Base-by-base conservation (phyloP, 2,329 filamentous ascomycete species). In the Diplodia mutila region DNA sequence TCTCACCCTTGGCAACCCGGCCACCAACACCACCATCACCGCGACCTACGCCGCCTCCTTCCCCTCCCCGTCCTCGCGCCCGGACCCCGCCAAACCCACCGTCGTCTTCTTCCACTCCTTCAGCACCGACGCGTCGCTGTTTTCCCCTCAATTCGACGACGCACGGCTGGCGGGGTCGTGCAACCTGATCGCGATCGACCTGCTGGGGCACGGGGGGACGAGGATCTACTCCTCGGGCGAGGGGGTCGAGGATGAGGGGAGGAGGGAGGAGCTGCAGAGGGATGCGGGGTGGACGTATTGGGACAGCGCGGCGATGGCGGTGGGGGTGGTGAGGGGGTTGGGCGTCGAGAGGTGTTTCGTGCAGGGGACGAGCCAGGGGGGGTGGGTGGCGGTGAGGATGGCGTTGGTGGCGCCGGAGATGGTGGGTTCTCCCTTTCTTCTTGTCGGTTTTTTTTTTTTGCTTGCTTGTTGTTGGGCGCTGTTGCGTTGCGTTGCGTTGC, bases 131-230 rank as follows among this genome's bases (percentile, higher is more conserved):
- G 78, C 80, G 0, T 79, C 83, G 4, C 78, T 86, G 0, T 84
- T 81, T 72, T 70, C 71, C 1, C 67, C 72, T 12, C 81, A 83
- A 67, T 83, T 79, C 67, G 70, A 73, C n/a, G 77, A 80, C 63
- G 52, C 71, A 14, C 65, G 72, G 3, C 70, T 84, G 11, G 78
- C 75, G 0, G 73, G 75, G 4, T 71, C 72, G 2, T 78, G 83
- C 74, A 86, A 86, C 68, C 75, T 86, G 7, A 69, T 86, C n/a
- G 82, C 84, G 16, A 84, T 86, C 68, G 85, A 86, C 72, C 78
- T 82, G 5, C 78, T 86, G 12, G 85, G 85, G 25, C 84, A 86
- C 72, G 84, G 85, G 4, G 73, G 81, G 67, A 86, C 84, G 4
- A 75, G 80, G 11, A 79, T 80, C 6, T 46, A 46, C 14, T 14